These are phyloP conservation scores for Simmondsia chinensis DNA, from an alignment of 148 eudicot genomes.

Conservation along the genomic window DNA sequence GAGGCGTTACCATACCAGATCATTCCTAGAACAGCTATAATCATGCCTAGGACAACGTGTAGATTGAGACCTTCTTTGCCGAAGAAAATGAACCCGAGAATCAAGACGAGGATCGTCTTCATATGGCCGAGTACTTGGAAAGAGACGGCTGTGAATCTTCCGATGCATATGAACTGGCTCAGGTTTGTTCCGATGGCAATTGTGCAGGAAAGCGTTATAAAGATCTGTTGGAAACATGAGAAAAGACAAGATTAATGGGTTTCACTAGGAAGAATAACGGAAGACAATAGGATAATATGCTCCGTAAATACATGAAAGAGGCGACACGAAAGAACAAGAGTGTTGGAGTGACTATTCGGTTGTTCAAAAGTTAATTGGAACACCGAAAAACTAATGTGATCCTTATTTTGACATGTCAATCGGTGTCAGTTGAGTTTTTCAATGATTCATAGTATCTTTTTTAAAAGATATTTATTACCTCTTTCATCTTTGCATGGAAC, in stretches of 20 bases:
- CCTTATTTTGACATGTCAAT: no score
- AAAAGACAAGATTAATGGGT: conserved; percentile 7
- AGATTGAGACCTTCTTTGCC: conserved; percentile 88
- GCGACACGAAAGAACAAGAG: no score
- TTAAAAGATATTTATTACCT: no score
- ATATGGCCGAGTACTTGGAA: conserved; percentile 94
- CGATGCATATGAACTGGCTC: conserved; percentile 94
- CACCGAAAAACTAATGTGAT: no score
- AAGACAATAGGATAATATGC: no score
- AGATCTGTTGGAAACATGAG: conserved; percentile 32
- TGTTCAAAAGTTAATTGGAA: no score
- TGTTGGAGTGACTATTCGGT: no score
- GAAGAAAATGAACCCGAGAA: conserved; percentile 75
- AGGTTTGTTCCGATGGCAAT: conserved; percentile 91
- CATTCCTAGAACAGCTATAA: conserved; percentile 83
- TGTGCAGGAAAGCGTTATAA: conserved; percentile 67
- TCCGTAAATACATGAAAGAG: no score
- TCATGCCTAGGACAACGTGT: conserved; percentile 82
- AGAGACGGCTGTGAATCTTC: conserved; percentile 90
- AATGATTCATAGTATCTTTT: no score
- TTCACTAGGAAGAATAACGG: background rate
- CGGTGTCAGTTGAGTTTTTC: no score
- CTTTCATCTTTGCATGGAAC: no score
- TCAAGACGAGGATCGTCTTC: conserved; percentile 93
- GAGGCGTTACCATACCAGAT: conserved; percentile 90